Conservation (phyloP, 495 filamentous ascomycete species). For the Aspergillus indologenus region DNA sequence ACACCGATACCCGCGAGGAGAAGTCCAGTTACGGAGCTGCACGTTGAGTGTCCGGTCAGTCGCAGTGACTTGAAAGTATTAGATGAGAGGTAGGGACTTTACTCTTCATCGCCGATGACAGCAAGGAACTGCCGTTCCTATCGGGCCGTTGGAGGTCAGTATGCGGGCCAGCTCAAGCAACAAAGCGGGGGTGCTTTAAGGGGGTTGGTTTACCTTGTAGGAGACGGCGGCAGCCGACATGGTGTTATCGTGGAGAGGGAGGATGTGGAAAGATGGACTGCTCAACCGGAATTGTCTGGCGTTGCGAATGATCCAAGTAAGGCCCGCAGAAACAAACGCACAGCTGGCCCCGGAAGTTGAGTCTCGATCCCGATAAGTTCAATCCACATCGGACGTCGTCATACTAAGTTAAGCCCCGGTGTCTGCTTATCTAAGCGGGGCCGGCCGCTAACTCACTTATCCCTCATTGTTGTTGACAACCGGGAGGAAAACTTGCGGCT, state of each 20-base stretch:
- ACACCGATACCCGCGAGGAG: conserved; percentile 94
- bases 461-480: conserved; percentile 16
- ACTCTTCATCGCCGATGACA: conserved; percentile 96
- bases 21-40: conserved; percentile 93
- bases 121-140: conserved; percentile 93
- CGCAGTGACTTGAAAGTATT: background rate
- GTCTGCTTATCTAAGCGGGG: conserved; percentile 25
- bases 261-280: background rate
- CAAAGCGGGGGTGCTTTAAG: background rate
- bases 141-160: conserved; percentile 8
- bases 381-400: conserved; percentile 20
- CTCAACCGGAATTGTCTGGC: background rate
- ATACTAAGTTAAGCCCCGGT: conserved; percentile 10
- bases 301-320: background rate
- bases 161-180: background rate
- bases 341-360: conserved; percentile 10
- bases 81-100: conserved; percentile 14
- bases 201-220: conserved; percentile 36
- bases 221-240: conserved; percentile 39
- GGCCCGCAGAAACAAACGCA: background rate
- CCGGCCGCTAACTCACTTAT: conserved; percentile 11
- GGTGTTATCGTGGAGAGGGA: conserved; percentile 10
- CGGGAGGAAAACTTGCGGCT: conserved; percentile 8
- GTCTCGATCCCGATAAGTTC: conserved; percentile 8
- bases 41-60: conserved; percentile 23